Evolutionary conservation across 2,329 filamentous ascomycete species (phyloP), one percentile per base, ranked within the genome.

Genomic region (Xylariaceae sp.): DNA sequence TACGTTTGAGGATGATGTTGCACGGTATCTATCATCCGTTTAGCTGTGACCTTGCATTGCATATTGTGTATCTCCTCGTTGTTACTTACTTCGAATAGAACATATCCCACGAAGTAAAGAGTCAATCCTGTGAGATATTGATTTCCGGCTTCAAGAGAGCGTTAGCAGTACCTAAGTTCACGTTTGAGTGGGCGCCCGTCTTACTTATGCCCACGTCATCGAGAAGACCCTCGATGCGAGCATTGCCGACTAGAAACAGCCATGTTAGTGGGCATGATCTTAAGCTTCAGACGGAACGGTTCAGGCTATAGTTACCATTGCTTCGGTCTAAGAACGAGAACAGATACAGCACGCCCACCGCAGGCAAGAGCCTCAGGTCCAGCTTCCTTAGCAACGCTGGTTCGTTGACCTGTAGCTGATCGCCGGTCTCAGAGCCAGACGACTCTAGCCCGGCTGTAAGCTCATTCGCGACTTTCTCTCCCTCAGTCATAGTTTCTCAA

Each of bases 61-160:
- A 37, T 16, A 40, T 40, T 20, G 42, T 46, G 42, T 45, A 16
- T 43, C 5, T 21, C 21, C 9, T 9, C 47, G n/a, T 29, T 32
- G n/a, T 4, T 2, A 40, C 67, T 43, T 44, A 79, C 78, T 64
- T 85, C 82, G 42, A 85, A 85, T 10, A 84, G 63, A 1, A 84
- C 81, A 56, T 85, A 85, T 43, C 81, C 81, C 41, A 85, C 73
- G 65, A 90, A 90, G 69, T 88, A 90, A 0, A 89, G 69, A 0
- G 86, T 89, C 41, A 89, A 67, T 1, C 85, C 84, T 0, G 82
- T 86, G 1, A 89, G 75, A 54, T 90, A 89, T 62, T 88, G 78
- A 44, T 87, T 81, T 0, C 81, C 84, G 21, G 80, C 80, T 80
- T 42, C 19, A 12, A 18, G 6, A 23, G 40, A 19, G 14, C 12